These are phyloP conservation scores for Sherardia arvensis DNA, from an alignment of 257 asterid genomes.

Conservation along the genomic window DNA sequence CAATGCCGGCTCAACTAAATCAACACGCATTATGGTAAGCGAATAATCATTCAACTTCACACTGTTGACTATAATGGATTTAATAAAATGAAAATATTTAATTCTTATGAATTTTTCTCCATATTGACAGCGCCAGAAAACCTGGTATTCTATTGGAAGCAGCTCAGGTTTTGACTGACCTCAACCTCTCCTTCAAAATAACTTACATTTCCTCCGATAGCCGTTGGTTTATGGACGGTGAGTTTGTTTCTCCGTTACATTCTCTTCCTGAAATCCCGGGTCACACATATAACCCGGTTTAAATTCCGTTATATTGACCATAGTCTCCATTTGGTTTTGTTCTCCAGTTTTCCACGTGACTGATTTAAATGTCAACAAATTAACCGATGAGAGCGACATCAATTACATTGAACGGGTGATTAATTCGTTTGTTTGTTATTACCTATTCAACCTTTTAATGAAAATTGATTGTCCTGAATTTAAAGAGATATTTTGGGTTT, in stretches of 20 bases:
- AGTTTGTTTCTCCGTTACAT: constrained; percentile 6
- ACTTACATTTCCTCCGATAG: constrained; percentile 94
- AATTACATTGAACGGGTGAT: constrained; percentile 81
- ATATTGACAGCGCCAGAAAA: constrained; percentile 90
- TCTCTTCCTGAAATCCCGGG: not conserved
- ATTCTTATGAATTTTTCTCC: not conserved
- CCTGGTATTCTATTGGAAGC: constrained; percentile 93
- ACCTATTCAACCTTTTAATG: too few relatives aligned
- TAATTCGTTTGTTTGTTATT: not conserved
- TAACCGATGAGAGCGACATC: constrained; percentile 76
- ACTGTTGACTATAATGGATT: constrained; percentile 4
- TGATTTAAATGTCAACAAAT: constrained; percentile 78
- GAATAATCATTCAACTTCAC: not conserved
- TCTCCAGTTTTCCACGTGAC: constrained; percentile 95
- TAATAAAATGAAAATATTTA: too few relatives aligned
- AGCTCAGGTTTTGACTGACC: constrained; percentile 86
- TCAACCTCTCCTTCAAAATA: constrained; percentile 81
- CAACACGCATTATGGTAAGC: constrained; percentile 84
- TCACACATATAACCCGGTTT: not conserved
- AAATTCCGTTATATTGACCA: constrained; percentile 8
- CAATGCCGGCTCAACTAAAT: constrained; percentile 76
- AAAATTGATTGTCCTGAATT: too few relatives aligned
- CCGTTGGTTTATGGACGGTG: constrained; percentile 99
- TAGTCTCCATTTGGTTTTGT: constrained; percentile 20
- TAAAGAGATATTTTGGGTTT: too few relatives aligned